These are phyloP conservation scores for Paraphoma sp. DNA, from an alignment of 2,329 filamentous ascomycete species.

Conservation along the genomic window DNA sequence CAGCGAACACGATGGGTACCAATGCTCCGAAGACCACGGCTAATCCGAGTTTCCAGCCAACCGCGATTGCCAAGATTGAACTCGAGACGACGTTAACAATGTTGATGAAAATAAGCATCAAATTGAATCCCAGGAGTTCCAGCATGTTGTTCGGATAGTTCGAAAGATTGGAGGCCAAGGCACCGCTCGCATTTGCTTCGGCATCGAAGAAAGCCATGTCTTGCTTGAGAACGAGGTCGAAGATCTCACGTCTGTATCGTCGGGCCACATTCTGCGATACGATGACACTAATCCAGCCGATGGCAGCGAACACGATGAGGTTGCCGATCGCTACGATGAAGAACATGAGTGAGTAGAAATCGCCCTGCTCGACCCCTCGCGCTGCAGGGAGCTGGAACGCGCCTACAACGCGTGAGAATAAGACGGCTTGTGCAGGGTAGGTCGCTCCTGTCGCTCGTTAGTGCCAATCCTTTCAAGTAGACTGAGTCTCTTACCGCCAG, in stretches of 20 bases:
- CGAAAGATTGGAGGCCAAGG: conserved; percentile 71
- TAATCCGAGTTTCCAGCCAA: conserved; percentile 87
- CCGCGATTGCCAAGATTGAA: conserved; percentile 71
- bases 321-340: conserved; percentile 60
- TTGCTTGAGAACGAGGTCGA: conserved; percentile 87
- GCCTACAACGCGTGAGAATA: conserved; percentile 58
- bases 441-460: conserved; percentile 45
- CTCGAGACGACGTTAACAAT: conserved; percentile 79
- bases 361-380: conserved; percentile 49
- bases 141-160: conserved; percentile 84
- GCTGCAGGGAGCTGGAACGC: conserved; percentile 54
- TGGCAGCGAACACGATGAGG: conserved; percentile 51
- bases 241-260: conserved; percentile 61
- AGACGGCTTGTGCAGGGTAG: conserved; percentile 56
- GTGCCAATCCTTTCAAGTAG: not conserved
- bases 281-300: conserved; percentile 55
- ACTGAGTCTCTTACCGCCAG: conserved; percentile 32
- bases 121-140: conserved; percentile 83
- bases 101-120: conserved; percentile 85
- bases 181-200: conserved; percentile 87
- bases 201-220: conserved; percentile 92
- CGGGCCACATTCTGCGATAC: conserved; percentile 50
- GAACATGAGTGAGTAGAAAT: conserved; percentile 64
- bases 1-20: conserved; percentile 59
- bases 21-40: conserved; percentile 72